Conservation (phyloP, 176 grass and related monocot genomes). For the bread wheat (Triticum aestivum) region IWGSC_CS_RefSeq_v2.1 NC_057810.1:294535859-294536358, state of each 20-base stretch:
- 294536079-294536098: slow-evolving; percentile 71
- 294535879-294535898: neutral
- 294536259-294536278: slow-evolving; percentile 53
- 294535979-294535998: neutral
- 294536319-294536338: slow-evolving; percentile 57
- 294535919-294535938: slow-evolving; percentile 26
- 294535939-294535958: neutral
- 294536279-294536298: slow-evolving; percentile 57
- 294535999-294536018: neutral
- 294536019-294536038: slow-evolving; percentile 1
- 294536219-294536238: neutral
- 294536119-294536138: slow-evolving; percentile 57
- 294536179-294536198: neutral
- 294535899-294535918: slow-evolving; percentile 5
- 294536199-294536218: neutral
- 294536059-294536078: slow-evolving; percentile 47
- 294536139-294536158: slow-evolving; percentile 71
- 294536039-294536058: slow-evolving; percentile 35
- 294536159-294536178: slow-evolving; percentile 65
- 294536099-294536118: slow-evolving; percentile 50
- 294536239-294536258: slow-evolving; percentile 20
- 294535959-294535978: neutral
- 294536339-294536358: slow-evolving; percentile 46
- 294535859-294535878: neutral
- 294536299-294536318: slow-evolving; percentile 42